A percentile compares a stretch with the other conserved stretches of the same genome.
Evolutionary conservation across 2,329 filamentous ascomycete species (phyloP).

Genomic region (Helotiales sp.): DNA sequence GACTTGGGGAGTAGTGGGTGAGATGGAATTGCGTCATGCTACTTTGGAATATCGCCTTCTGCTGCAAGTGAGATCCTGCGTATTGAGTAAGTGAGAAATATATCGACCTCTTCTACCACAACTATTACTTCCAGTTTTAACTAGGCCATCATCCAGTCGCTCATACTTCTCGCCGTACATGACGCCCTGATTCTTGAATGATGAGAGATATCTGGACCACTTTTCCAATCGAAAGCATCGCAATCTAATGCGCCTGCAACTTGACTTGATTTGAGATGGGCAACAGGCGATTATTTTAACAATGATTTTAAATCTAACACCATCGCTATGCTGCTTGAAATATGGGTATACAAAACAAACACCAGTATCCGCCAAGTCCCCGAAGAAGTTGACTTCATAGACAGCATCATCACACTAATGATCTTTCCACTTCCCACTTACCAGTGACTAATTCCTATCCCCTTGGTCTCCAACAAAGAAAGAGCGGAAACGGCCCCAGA

Average conservation of each 20-base stretch:
- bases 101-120: too few species aligned
- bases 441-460: neutral
- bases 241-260: neutral
- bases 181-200: too few species aligned
- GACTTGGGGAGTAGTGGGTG: neutral
- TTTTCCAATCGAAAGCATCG: too few species aligned
- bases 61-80: neutral
- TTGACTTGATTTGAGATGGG: neutral
- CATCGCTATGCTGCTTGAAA: neutral
- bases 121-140: too few species aligned
- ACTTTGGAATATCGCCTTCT: neutral
- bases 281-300: neutral
- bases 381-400: neutral
- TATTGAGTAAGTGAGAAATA: too few species aligned
- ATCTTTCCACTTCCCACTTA: neutral
- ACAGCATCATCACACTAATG: neutral
- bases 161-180: too few species aligned
- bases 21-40: neutral
- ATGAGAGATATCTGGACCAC: too few species aligned
- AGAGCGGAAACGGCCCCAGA: neutral
- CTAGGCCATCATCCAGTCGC: too few species aligned
- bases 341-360: neutral
- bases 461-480: neutral
- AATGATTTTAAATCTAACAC: neutral
- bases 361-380: neutral